These are phyloP conservation scores for Elsinoe fawcettii DNA, from an alignment of 2,329 filamentous ascomycete genomes.

Conservation along the genomic window DNA sequence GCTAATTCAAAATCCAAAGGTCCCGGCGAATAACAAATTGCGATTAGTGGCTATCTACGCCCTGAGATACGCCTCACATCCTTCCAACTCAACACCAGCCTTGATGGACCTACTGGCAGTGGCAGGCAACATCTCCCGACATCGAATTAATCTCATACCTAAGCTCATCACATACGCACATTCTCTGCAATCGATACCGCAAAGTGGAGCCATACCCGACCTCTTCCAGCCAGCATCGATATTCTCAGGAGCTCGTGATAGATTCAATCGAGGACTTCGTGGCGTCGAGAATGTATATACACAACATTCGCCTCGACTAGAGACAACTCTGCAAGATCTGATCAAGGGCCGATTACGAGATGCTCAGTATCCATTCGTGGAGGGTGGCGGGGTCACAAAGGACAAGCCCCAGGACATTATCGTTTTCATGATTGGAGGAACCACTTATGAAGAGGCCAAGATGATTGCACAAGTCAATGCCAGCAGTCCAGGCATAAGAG, in stretches of 20 bases:
- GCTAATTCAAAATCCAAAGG: constrained; percentile 70
- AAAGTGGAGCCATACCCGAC: constrained; percentile 72
- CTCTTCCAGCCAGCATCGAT: constrained; percentile 88
- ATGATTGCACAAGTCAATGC: constrained; percentile 93
- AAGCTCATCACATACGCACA: constrained; percentile 80
- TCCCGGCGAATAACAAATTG: constrained; percentile 76
- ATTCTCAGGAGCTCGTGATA: constrained; percentile 77
- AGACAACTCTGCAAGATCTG: constrained; percentile 80
- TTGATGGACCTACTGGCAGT: constrained; percentile 79
- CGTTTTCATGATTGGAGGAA: constrained; percentile 86
- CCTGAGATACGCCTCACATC: constrained; percentile 80
- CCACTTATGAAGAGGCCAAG: constrained; percentile 95
- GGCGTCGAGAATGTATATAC: constrained; percentile 99
- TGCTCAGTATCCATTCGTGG: constrained; percentile 86
- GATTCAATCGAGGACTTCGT: constrained; percentile 81
- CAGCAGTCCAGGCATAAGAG: constrained; percentile 74
- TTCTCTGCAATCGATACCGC: constrained; percentile 63
- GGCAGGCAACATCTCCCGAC: constrained; percentile 68
- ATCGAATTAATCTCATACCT: constrained; percentile 69
- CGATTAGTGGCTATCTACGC: constrained; percentile 90
- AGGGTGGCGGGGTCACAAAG: constrained; percentile 73
- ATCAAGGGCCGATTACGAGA: constrained; percentile 86
- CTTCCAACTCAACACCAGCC: constrained; percentile 73
- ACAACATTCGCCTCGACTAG: constrained; percentile 83
- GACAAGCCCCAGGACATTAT: constrained; percentile 97